Evolutionary conservation across 2,329 filamentous ascomycete species (phyloP).

Genomic region (Clarireedia paspali): DNA sequence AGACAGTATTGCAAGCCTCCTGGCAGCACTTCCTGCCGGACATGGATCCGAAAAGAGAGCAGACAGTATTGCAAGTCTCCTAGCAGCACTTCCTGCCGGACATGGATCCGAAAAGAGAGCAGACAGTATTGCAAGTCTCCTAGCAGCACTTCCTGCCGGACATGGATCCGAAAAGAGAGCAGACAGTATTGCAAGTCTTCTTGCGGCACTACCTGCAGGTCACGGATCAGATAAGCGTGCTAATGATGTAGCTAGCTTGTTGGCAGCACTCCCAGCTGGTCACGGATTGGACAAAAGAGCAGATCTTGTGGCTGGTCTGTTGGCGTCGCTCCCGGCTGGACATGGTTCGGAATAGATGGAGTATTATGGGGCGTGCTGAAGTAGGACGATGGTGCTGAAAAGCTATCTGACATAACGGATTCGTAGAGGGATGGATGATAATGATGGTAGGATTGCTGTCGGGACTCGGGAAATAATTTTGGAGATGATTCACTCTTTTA

Average conservation of each 20-base stretch:
- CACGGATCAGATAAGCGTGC: background rate
- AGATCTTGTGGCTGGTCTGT: background rate
- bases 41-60: background rate
- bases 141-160: background rate
- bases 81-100: background rate
- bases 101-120: background rate
- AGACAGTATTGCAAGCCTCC: background rate
- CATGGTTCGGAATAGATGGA: background rate
- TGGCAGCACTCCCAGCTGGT: background rate
- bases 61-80: background rate
- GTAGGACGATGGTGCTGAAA: too few species aligned
- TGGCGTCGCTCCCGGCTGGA: background rate
- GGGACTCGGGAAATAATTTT: background rate
- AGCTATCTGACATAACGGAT: background rate
- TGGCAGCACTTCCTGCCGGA: background rate
- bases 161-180: background rate
- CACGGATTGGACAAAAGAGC: too few species aligned
- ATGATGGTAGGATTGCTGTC: background rate
- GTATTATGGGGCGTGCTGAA: background rate
- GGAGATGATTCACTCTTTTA: background rate
- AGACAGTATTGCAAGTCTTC: background rate
- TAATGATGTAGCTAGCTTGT: background rate
- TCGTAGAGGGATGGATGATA: background rate
- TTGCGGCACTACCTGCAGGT: background rate
- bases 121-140: background rate